These are phyloP conservation scores for Penicillium herquei DNA, from an alignment of 495 filamentous ascomycete genomes.

Conservation along the genomic window DNA sequence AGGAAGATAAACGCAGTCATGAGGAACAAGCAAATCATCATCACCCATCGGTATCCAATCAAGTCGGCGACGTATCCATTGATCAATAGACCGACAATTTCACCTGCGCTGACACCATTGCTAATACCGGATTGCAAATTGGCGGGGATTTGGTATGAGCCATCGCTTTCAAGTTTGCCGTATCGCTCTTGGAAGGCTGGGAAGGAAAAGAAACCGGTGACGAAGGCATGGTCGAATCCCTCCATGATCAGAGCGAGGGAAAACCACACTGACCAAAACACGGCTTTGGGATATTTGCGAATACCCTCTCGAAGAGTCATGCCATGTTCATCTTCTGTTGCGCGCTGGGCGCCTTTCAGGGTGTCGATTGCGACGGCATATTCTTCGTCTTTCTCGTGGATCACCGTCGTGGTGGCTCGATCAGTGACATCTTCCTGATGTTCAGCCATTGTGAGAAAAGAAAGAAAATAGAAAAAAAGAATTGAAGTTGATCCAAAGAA, in stretches of 20 bases:
- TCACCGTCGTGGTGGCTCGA: constrained; percentile 7
- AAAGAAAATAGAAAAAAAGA: background rate
- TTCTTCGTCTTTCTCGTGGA: constrained; percentile 14
- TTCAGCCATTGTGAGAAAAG: constrained; percentile 10
- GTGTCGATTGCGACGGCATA: constrained; percentile 4
- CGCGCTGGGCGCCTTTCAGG: constrained; percentile 8
- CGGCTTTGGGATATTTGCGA: constrained; percentile 31
- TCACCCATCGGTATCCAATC: constrained; percentile 61
- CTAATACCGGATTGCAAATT: constrained; percentile 64
- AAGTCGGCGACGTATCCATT: constrained; percentile 62
- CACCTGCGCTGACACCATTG: constrained; percentile 54
- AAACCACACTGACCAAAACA: constrained; percentile 36
- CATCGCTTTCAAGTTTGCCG: constrained; percentile 25
- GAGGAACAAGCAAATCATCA: constrained; percentile 55
- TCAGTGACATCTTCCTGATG: constrained; percentile 19
- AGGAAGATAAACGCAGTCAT: constrained; percentile 61
- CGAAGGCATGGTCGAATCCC: constrained; percentile 37
- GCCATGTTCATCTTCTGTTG: background rate
- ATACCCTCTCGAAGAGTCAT: constrained; percentile 3
- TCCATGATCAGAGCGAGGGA: constrained; percentile 42
- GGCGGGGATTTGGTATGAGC: constrained; percentile 37
- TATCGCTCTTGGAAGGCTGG: constrained; percentile 17
- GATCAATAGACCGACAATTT: constrained; percentile 63
- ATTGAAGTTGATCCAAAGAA: too few species aligned
- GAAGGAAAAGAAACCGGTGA: constrained; percentile 25